A percentile compares a stretch with the other conserved stretches of the same genome.
Evolutionary conservation across 2,329 filamentous ascomycete genomes (phyloP).

Genomic region (Podosphaera xanthii): DNA sequence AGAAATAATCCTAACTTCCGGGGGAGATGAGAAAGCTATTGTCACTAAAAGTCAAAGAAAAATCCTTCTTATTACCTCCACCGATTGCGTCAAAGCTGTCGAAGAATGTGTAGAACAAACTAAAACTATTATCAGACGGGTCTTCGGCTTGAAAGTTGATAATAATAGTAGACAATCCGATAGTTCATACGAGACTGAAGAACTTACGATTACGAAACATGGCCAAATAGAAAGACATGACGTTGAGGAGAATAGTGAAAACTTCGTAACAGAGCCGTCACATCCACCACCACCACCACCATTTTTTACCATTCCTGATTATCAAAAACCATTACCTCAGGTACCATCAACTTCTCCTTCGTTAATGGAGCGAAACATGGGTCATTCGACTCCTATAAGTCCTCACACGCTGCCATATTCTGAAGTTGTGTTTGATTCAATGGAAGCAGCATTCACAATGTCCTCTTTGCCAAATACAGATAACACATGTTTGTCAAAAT

Average conservation of each 20-base stretch:
- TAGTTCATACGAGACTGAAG: background rate
- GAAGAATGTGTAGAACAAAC: conserved; percentile 81
- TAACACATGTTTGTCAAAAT: conserved; percentile 27
- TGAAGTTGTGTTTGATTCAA: background rate
- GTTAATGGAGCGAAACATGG: conserved; percentile 2
- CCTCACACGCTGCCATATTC: background rate
- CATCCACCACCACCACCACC: conserved; percentile 20
- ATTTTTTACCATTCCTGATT: conserved; percentile 22
- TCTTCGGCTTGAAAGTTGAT: conserved; percentile 37
- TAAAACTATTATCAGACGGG: conserved; percentile 62
- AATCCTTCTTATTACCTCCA: conserved; percentile 54
- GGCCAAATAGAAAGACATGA: conserved; percentile 15
- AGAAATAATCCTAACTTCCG: conserved; percentile 49
- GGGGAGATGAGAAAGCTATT: conserved; percentile 47
- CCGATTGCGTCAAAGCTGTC: conserved; percentile 68
- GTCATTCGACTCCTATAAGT: background rate
- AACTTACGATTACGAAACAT: background rate
- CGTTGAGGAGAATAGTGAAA: conserved; percentile 10
- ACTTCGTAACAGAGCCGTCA: background rate
- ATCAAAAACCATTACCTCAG: conserved; percentile 46
- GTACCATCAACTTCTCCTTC: conserved; percentile 26
- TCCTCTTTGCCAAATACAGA: conserved; percentile 33
- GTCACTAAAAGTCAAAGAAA: conserved; percentile 62
- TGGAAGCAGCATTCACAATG: conserved; percentile 18
- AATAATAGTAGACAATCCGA: background rate